Percentiles rank a stretch among this genome's conserved stretches.
These are phyloP conservation scores for Aphanomyces astaci DNA, from an alignment of 352 stramenopile genomes.

Conservation along the genomic window DNA sequence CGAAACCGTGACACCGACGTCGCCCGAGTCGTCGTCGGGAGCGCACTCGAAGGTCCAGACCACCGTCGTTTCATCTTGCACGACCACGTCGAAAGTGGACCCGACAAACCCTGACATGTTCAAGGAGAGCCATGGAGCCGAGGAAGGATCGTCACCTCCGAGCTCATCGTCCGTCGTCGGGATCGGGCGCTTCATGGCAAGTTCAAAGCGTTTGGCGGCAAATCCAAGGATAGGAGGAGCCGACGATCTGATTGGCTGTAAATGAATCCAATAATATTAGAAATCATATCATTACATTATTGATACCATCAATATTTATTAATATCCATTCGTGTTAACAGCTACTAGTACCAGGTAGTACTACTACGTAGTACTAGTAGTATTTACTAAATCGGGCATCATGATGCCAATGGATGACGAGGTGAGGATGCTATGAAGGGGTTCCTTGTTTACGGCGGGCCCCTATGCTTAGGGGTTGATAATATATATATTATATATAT, in stretches of 20 bases:
- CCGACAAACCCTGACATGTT: slow-evolving; percentile 11
- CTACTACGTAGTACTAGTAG: too few species aligned
- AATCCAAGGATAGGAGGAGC: slow-evolving; percentile 4
- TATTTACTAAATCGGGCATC: too few species aligned
- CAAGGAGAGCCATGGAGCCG: neutral
- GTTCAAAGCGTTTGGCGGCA: neutral
- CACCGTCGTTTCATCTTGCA: neutral
- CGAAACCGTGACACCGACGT: neutral
- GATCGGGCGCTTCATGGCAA: slow-evolving; percentile 16
- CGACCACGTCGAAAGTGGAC: neutral
- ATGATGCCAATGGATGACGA: too few species aligned
- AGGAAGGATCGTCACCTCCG: neutral
- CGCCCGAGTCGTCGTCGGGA: neutral
- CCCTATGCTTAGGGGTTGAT: too few species aligned
- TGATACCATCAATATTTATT: too few species aligned
- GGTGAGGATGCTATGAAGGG: too few species aligned
- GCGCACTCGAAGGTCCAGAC: slow-evolving; percentile 8
- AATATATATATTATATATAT: too few species aligned
- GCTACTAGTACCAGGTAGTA: too few species aligned
- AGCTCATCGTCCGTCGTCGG: neutral
- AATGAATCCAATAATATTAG: too few species aligned
- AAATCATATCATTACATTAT: too few species aligned
- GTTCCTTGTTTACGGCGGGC: too few species aligned
- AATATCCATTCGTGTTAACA: too few species aligned
- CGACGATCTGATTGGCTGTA: slow-evolving; percentile 3